A percentile compares a stretch with the other conserved stretches of the same genome.
Evolutionary conservation across 139 green algal species (phyloP).

Genomic region (Chlorella sp.): DNA sequence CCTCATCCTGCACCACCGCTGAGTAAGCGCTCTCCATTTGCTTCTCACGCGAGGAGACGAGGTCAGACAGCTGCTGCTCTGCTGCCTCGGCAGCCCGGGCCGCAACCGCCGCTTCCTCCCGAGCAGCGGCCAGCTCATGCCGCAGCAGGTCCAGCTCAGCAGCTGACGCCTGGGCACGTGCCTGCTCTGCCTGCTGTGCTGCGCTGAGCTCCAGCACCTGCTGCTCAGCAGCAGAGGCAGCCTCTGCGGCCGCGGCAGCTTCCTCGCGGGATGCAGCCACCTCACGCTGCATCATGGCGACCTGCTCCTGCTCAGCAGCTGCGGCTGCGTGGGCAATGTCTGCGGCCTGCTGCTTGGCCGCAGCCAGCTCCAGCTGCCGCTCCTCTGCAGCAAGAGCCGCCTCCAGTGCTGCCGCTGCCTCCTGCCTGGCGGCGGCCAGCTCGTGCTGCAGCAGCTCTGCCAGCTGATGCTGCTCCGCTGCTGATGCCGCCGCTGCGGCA

Average conservation of each 20-base stretch:
- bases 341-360: not conserved
- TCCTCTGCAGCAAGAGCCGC: not conserved
- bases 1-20: not conserved
- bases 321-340: not conserved
- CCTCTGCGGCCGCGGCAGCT: not conserved
- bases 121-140: not conserved
- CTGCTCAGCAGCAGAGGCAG: not conserved
- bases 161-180: not conserved
- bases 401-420: not conserved
- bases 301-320: not conserved
- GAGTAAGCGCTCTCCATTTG: slow-evolving; percentile 1
- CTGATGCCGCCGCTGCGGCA: slow-evolving; percentile 8
- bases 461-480: not conserved
- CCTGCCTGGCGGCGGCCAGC: not conserved
- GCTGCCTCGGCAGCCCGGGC: not conserved
- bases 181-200: not conserved
- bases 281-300: not conserved
- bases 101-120: not conserved
- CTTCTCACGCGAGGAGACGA: not conserved
- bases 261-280: not conserved
- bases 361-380: not conserved
- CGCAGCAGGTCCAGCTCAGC: not conserved
- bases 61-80: not conserved
- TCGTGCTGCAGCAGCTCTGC: slow-evolving; percentile 28
- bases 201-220: not conserved